phyloP scores from a whole-genome alignment of 2,329 filamentous ascomycete species.

The Ceratocystis variospora region DNA sequence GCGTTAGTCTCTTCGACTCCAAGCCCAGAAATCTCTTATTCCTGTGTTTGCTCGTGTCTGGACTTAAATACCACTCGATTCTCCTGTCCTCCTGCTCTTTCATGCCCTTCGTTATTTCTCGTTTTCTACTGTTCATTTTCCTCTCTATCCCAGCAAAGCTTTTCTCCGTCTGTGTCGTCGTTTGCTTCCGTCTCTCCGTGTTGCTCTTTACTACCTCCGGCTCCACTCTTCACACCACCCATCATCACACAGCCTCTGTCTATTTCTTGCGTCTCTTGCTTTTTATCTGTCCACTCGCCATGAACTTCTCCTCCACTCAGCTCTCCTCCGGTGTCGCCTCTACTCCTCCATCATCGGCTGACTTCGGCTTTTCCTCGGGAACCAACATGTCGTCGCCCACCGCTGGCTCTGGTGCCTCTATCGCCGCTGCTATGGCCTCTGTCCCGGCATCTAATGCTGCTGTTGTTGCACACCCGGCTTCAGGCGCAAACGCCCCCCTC shows the following conservation, averaged over 20 bases:
- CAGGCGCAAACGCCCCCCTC: conserved; percentile 17
- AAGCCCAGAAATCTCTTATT: conserved; percentile 11
- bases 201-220: not conserved
- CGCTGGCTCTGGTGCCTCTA: not conserved
- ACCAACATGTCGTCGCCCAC: conserved; percentile 25
- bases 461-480: not conserved
- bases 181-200: not conserved
- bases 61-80: not conserved
- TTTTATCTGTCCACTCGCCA: conserved; percentile 17
- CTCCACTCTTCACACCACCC: not conserved
- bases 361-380: conserved; percentile 22
- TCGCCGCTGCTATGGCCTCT: not conserved
- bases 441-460: not conserved
- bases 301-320: conserved; percentile 28
- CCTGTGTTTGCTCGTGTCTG: not conserved
- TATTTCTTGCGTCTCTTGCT: not conserved
- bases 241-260: not conserved
- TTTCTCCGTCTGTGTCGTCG: not conserved
- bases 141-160: not conserved
- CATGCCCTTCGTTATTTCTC: too few relatives aligned
- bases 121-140: not conserved
- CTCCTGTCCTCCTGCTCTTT: not conserved
- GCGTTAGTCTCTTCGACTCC: conserved; percentile 8
- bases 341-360: conserved; percentile 20
- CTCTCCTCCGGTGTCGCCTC: conserved; percentile 21